Conservation (phyloP, 441 rosid species). For the Populus tomentosa region DNA sequence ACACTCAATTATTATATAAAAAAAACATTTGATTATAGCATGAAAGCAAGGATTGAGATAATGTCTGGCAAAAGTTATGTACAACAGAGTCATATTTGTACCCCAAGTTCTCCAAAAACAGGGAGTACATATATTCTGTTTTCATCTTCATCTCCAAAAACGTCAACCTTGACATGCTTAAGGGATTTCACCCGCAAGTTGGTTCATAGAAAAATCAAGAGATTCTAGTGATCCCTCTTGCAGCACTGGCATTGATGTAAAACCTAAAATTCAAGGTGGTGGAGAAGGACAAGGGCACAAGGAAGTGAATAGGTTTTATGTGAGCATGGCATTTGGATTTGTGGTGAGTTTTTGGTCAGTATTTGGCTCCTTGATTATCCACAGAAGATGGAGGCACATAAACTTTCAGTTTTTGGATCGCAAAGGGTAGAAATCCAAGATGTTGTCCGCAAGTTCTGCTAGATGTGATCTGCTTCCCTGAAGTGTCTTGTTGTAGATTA, state of each 20-base stretch:
- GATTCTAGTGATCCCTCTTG: slow-evolving; percentile 9
- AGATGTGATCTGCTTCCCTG: background rate
- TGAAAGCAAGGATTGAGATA: no score
- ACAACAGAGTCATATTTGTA: no score
- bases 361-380: slow-evolving; percentile 4
- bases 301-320: background rate
- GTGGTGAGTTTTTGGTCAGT: slow-evolving; percentile 23
- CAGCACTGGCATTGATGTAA: background rate
- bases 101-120: no score
- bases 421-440: background rate
- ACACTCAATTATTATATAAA: no score
- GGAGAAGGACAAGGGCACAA: slow-evolving; percentile 1
- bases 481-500: background rate
- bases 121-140: no score
- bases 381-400: slow-evolving; percentile 20
- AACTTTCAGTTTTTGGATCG: slow-evolving; percentile 17
- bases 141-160: no score
- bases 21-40: no score
- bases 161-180: no score
- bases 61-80: no score
- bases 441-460: background rate
- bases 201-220: no score
- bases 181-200: no score
- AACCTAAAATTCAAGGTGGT: background rate
- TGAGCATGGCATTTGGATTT: slow-evolving; percentile 15